Evolutionary conservation across 192 early-diverging fungal species (phyloP).

Genomic region (Umbelopsis isabellina): DNA sequence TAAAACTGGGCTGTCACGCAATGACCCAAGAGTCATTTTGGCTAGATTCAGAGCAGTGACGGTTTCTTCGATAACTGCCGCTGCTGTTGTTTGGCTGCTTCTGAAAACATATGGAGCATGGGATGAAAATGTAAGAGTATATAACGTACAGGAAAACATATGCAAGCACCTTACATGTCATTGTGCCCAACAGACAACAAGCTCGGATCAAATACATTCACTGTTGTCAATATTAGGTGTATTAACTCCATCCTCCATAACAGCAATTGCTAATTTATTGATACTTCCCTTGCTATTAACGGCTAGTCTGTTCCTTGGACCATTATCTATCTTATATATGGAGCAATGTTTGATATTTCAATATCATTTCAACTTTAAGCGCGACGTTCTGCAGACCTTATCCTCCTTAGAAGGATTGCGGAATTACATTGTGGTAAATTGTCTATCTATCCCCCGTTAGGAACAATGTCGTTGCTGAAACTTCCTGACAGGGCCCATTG

Average conservation of each 20-base stretch:
- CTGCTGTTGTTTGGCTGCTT: conserved; percentile 38
- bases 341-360: conserved; percentile 51
- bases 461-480: conserved; percentile 1
- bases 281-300: conserved; percentile 46
- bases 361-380: conserved; percentile 29
- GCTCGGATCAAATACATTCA: conserved; percentile 13
- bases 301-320: conserved; percentile 60
- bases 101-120: conserved; percentile 21
- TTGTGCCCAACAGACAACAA: neutral
- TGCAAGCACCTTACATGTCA: neutral
- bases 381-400: conserved; percentile 31
- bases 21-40: conserved; percentile 59
- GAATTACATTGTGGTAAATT: conserved; percentile 54
- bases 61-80: conserved; percentile 41
- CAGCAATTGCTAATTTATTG: conserved; percentile 30
- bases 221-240: conserved; percentile 41
- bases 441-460: neutral
- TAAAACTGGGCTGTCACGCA: conserved; percentile 31
- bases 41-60: conserved; percentile 52
- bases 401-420: conserved; percentile 37
- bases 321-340: conserved; percentile 47
- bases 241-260: conserved; percentile 18
- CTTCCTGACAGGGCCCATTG: conserved; percentile 59
- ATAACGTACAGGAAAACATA: neutral
- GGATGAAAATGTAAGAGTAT: neutral